phyloP scores from a whole-genome alignment of 2,329 filamentous ascomycete species.

The Claviceps sp. region DNA sequence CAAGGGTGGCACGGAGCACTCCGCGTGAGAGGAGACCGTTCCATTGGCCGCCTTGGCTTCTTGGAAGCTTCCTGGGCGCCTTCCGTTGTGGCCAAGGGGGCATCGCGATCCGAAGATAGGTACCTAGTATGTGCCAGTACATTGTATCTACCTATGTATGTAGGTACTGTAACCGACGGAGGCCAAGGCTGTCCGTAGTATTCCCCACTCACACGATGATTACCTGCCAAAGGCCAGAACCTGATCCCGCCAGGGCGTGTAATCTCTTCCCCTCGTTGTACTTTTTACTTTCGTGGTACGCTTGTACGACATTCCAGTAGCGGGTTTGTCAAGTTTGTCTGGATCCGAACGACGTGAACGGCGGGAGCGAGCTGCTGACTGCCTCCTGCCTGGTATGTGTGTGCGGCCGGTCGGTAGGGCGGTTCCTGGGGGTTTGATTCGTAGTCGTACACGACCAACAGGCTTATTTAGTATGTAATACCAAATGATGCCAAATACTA shows the following conservation, averaged over 20 bases:
- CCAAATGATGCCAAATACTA: too few species aligned
- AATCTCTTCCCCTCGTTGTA: not conserved
- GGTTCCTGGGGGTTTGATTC: not conserved
- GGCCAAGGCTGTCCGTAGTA: too few species aligned
- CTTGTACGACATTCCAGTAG: not conserved
- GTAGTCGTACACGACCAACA: not conserved
- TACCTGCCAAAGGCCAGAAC: not conserved
- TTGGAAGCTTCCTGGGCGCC: not conserved
- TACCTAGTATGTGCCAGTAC: too few species aligned
- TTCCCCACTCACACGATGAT: too few species aligned
- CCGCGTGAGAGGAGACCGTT: not conserved
- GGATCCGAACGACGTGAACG: not conserved
- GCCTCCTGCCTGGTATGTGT: not conserved
- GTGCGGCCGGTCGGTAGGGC: not conserved
- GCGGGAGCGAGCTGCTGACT: not conserved
- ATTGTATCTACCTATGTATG: too few species aligned
- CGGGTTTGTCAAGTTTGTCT: not conserved
- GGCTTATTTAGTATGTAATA: not conserved
- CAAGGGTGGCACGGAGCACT: not conserved
- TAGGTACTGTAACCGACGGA: too few species aligned
- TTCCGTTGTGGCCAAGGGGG: not conserved
- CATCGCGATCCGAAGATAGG: not conserved
- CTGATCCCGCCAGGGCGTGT: not conserved
- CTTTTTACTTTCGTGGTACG: not conserved
- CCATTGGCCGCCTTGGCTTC: not conserved